phyloP scores from a whole-genome alignment of 2,329 filamentous ascomycete species.

The Sporothrix sp. region DNA sequence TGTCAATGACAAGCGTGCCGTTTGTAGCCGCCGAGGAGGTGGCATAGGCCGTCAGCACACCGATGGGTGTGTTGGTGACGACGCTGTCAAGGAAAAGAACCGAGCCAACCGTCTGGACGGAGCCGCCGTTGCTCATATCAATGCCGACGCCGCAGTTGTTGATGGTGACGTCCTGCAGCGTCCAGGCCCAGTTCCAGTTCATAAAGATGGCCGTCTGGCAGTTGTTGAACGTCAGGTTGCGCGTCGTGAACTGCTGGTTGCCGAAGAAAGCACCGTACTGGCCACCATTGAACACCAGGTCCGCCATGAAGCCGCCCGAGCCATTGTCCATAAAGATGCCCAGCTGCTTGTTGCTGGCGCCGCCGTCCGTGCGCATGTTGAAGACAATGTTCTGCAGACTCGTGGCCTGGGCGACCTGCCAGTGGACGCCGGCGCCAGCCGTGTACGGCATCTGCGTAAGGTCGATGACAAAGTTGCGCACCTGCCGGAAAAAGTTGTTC shows the following conservation, averaged over 20 bases:
- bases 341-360: constrained; percentile 56
- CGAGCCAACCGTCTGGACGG: constrained; percentile 69
- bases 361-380: constrained; percentile 62
- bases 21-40: constrained; percentile 51
- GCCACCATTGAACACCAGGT: constrained; percentile 76
- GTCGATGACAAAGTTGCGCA: constrained; percentile 76
- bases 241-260: constrained; percentile 79
- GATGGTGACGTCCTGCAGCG: constrained; percentile 65
- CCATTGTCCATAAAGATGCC: constrained; percentile 82
- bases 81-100: constrained; percentile 73
- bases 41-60: constrained; percentile 66
- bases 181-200: constrained; percentile 90
- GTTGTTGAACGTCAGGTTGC: constrained; percentile 72
- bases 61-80: constrained; percentile 65
- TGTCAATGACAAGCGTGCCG: constrained; percentile 76
- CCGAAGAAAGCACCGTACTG: constrained; percentile 69
- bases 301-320: constrained; percentile 73
- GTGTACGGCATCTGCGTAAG: constrained; percentile 53
- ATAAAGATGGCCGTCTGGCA: constrained; percentile 77
- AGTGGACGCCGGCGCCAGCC: constrained; percentile 64
- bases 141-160: constrained; percentile 66
- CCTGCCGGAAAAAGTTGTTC: constrained; percentile 74
- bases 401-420: constrained; percentile 78
- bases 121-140: constrained; percentile 61
- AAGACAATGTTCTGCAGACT: constrained; percentile 73